Conservation (phyloP, 306 rosid species). For the Senna tora region DNA sequence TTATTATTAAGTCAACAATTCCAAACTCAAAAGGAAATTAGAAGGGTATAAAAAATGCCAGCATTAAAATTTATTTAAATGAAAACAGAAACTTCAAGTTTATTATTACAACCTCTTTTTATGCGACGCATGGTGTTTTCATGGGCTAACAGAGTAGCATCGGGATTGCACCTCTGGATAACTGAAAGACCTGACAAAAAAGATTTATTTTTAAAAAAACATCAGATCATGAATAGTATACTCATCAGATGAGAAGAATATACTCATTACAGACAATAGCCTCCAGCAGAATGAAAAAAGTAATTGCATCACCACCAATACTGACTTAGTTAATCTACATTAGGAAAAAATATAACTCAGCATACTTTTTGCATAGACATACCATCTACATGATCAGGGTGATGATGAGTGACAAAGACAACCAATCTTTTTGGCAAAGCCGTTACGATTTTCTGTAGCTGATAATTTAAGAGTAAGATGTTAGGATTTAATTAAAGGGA, state of each 20-base stretch:
- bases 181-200: constrained; percentile 75
- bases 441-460: constrained; percentile 71
- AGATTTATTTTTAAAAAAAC: constrained; percentile 3
- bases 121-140: constrained; percentile 76
- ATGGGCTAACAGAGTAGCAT: constrained; percentile 73
- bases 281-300: constrained; percentile 28
- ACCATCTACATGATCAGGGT: constrained; percentile 87
- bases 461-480: constrained; percentile 46
- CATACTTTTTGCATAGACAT: constrained; percentile 35
- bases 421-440: constrained; percentile 77
- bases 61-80: constrained; percentile 27
- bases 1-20: constrained; percentile 9
- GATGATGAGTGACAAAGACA: constrained; percentile 91
- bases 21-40: constrained; percentile 24
- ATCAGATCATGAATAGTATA: background rate
- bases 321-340: constrained; percentile 18
- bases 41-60: background rate
- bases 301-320: constrained; percentile 9
- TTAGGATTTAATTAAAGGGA: constrained; percentile 31
- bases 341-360: constrained; percentile 4
- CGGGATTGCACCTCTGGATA: constrained; percentile 81
- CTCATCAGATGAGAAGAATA: constrained; percentile 2
- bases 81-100: constrained; percentile 13
- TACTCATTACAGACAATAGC: constrained; percentile 24
- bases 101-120: constrained; percentile 59